phyloP scores from a whole-genome alignment of 1,284 basidiomycete species.

The Apiotrichum siamense region DNA sequence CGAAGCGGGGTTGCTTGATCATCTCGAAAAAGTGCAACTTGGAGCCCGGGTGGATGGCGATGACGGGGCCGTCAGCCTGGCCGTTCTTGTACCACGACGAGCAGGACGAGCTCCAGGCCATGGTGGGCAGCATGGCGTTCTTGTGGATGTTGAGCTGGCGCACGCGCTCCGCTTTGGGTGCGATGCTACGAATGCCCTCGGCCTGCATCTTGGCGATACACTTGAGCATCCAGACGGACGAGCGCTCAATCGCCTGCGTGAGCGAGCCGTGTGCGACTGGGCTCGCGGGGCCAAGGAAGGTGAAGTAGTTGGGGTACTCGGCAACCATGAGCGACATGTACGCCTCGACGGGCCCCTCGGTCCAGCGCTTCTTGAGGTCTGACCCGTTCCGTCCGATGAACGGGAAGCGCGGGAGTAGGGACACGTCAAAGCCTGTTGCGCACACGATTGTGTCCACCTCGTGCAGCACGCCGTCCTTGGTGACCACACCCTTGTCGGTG shows the following conservation, averaged over 20 bases:
- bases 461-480: constrained; percentile 17
- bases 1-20: constrained; percentile 29
- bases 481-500: constrained; percentile 23
- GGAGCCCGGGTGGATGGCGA: constrained; percentile 22
- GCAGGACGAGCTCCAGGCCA: constrained; percentile 27
- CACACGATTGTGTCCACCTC: constrained; percentile 32
- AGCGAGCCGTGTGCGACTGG: constrained; percentile 28
- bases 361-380: constrained; percentile 34
- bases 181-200: constrained; percentile 23
- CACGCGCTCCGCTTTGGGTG: constrained; percentile 25
- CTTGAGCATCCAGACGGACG: constrained; percentile 13
- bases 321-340: constrained; percentile 34
- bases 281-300: constrained; percentile 27
- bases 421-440: constrained; percentile 36
- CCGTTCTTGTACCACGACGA: constrained; percentile 28
- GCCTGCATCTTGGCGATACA: constrained; percentile 24
- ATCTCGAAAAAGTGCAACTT: constrained; percentile 28
- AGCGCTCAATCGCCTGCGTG: constrained; percentile 24
- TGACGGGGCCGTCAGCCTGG: constrained; percentile 10
- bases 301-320: constrained; percentile 32
- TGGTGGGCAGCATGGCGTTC: constrained; percentile 25
- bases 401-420: constrained; percentile 32
- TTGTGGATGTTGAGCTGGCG: constrained; percentile 34
- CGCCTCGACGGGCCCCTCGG: constrained; percentile 20
- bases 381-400: constrained; percentile 21